Conservation (phyloP, 345 rosid species). For the Cochlearia excelsa region DNA sequence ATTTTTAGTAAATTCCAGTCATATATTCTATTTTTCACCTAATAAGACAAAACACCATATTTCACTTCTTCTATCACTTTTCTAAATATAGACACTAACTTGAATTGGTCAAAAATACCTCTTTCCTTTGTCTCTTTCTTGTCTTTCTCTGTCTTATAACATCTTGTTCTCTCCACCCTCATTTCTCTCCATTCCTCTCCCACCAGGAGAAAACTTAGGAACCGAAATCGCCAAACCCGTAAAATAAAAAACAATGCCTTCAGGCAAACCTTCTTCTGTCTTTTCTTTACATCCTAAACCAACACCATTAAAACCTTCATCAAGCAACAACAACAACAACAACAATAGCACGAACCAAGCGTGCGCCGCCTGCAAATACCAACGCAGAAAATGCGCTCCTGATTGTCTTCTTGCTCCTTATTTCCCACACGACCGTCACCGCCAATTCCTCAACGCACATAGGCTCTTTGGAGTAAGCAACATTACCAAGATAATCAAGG, state of each 20-base stretch:
- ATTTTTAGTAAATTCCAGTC: conserved; percentile 36
- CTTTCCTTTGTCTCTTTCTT: conserved; percentile 20
- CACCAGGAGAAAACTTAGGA: conserved; percentile 47
- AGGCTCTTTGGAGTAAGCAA: conserved; percentile 91
- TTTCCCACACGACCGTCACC: conserved; percentile 79
- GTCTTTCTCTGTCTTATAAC: conserved; percentile 35
- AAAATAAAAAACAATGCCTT: conserved; percentile 43
- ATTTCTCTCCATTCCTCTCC: conserved; percentile 50
- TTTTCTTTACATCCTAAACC: conserved; percentile 43
- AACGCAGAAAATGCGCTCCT: conserved; percentile 83
- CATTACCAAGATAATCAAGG: conserved; percentile 74
- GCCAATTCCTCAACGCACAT: conserved; percentile 90
- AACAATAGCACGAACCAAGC: conserved; percentile 59
- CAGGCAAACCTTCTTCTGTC: conserved; percentile 59
- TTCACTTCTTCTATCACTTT: conserved; percentile 21
- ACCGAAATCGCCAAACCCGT: conserved; percentile 30
- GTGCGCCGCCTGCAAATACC: conserved; percentile 98
- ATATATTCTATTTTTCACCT: conserved; percentile 36
- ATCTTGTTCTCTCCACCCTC: conserved; percentile 40
- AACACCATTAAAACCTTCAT: conserved; percentile 32
- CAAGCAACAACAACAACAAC: conserved; percentile 27
- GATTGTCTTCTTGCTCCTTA: conserved; percentile 97
- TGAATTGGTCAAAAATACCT: conserved; percentile 41
- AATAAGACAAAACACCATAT: conserved; percentile 25
- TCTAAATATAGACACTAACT: conserved; percentile 37